Conservation (phyloP, 768 basidiomycete genomes). For the Tylopilus vinaceipallidus region DNA sequence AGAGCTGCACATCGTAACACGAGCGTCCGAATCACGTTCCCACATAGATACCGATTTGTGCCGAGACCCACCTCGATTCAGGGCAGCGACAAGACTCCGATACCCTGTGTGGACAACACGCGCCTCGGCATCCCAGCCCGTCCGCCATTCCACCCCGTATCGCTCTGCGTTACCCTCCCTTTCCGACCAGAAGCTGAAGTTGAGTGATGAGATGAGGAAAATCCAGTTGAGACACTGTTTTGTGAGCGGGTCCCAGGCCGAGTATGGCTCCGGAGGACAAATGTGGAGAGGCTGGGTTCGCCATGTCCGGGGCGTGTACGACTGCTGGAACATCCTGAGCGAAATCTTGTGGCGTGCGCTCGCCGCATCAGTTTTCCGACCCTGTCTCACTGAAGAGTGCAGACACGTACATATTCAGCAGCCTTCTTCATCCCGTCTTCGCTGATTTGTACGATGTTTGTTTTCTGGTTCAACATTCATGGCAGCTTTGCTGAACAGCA, state of each 20-base stretch:
- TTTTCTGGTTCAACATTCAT: slow-evolving; percentile 41
- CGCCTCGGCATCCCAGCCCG: slow-evolving; percentile 57
- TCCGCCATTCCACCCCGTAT: slow-evolving; percentile 78
- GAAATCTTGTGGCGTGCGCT: slow-evolving; percentile 51
- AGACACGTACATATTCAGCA: slow-evolving; percentile 56
- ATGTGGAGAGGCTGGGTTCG: slow-evolving; percentile 66
- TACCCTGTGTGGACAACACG: slow-evolving; percentile 73
- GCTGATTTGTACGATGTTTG: slow-evolving; percentile 57
- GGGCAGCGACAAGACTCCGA: slow-evolving; percentile 80
- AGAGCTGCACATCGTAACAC: slow-evolving; percentile 47
- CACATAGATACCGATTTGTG: too few relatives aligned
- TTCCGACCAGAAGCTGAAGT: slow-evolving; percentile 90
- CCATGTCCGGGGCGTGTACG: slow-evolving; percentile 82
- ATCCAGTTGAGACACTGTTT: slow-evolving; percentile 76
- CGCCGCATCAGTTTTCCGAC: slow-evolving; percentile 3
- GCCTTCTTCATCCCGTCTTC: slow-evolving; percentile 60
- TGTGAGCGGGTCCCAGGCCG: slow-evolving; percentile 50
- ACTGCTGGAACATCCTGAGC: slow-evolving; percentile 52
- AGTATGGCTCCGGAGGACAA: slow-evolving; percentile 64
- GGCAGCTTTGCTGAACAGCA: background rate
- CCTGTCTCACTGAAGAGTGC: slow-evolving; percentile 3
- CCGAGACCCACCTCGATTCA: slow-evolving; percentile 65
- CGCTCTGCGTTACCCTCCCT: slow-evolving; percentile 54
- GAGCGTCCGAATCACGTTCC: background rate
- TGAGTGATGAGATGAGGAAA: slow-evolving; percentile 81